phyloP scores from a whole-genome alignment of 257 asterid species.

The Vinca minor region DNA sequence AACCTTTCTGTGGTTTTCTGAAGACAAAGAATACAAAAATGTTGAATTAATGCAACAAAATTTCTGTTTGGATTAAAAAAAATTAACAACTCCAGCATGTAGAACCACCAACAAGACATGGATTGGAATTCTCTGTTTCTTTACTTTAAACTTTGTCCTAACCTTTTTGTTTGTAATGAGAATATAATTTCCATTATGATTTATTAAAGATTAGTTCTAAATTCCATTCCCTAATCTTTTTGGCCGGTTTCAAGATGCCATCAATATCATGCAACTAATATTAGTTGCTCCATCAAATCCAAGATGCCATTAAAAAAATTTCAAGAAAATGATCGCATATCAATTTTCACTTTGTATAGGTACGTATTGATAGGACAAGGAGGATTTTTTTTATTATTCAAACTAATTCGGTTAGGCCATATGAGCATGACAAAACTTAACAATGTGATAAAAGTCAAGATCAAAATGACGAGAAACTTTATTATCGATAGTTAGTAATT shows the following conservation, averaged over 20 bases:
- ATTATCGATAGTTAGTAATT: too few relatives aligned
- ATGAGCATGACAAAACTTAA: too few relatives aligned
- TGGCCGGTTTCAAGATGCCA: neutral
- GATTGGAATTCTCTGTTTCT: neutral
- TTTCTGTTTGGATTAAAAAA: neutral
- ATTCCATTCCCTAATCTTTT: neutral
- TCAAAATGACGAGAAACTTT: neutral
- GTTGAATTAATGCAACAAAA: neutral
- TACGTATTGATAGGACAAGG: too few relatives aligned
- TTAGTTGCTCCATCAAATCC: conserved; percentile 19
- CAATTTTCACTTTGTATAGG: too few relatives aligned
- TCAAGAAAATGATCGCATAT: too few relatives aligned
- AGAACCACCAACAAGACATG: conserved; percentile 6
- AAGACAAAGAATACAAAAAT: neutral
- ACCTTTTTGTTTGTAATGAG: neutral
- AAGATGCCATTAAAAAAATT: too few relatives aligned
- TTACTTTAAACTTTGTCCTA: neutral
- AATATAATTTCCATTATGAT: neutral
- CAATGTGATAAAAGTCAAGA: too few relatives aligned
- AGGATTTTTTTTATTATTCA: too few relatives aligned
- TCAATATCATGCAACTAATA: neutral
- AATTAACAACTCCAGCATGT: neutral
- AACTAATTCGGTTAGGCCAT: too few relatives aligned
- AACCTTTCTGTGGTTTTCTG: too few relatives aligned
- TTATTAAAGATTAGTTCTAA: neutral